Percentiles rank a stretch among this genome's conserved stretches.
phyloP scores from a whole-genome alignment of 2,329 filamentous ascomycete species.

The Sporothrix humicola region DNA sequence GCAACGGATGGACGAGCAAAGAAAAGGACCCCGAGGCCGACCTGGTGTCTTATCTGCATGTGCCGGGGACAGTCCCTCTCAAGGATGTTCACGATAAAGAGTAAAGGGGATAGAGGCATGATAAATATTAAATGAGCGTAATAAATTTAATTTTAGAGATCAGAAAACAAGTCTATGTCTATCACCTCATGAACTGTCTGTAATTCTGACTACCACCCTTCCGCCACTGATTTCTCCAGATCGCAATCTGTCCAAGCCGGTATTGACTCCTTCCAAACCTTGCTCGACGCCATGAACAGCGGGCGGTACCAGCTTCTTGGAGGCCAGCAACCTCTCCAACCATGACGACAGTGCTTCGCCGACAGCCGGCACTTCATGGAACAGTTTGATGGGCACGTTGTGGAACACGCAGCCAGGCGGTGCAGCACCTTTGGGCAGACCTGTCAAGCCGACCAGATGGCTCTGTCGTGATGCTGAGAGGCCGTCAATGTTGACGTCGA shows the following conservation, averaged over 20 bases:
- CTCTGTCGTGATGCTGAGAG: conserved; percentile 49
- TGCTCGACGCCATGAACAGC: conserved; percentile 69
- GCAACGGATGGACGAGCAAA: conserved; percentile 51
- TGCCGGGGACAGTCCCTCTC: conserved; percentile 63
- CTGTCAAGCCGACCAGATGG: conserved; percentile 72
- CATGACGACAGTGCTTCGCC: conserved; percentile 68
- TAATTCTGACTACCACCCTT: conserved; percentile 64
- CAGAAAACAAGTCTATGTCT: too few species aligned
- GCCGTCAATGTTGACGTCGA: conserved; percentile 27
- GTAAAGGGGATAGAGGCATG: conserved; percentile 47
- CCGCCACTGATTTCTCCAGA: conserved; percentile 71
- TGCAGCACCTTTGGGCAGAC: conserved; percentile 63
- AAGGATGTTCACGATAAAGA: conserved; percentile 70
- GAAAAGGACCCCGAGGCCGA: conserved; percentile 50
- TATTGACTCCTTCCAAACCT: conserved; percentile 71
- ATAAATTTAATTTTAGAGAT: too few species aligned
- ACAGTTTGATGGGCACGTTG: conserved; percentile 75
- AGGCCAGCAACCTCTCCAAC: conserved; percentile 68
- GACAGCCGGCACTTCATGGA: conserved; percentile 69
- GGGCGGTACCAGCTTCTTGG: conserved; percentile 60
- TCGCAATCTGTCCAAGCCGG: conserved; percentile 68
- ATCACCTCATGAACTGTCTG: too few species aligned
- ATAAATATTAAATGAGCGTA: not conserved
- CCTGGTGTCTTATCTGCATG: conserved; percentile 51
- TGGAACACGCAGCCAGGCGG: conserved; percentile 60